A percentile compares a stretch with the other conserved stretches of the same genome.
Conservation (phyloP, 208 protist genomes). For the Crithidia fasciculata region DNA sequence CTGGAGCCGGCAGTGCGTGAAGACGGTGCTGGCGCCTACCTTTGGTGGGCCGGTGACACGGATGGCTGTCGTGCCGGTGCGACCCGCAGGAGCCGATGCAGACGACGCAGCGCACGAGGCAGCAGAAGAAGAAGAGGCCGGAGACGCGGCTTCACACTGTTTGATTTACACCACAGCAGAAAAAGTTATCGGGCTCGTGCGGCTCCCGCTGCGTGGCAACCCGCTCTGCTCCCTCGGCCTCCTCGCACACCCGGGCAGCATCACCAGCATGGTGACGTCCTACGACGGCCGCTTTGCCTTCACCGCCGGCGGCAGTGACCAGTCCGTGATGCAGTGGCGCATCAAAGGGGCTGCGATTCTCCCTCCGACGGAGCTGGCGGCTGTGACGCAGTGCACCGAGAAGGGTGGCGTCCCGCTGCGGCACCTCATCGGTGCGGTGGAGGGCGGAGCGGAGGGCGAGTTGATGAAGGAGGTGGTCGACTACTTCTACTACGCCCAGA, state of each 20-base stretch:
- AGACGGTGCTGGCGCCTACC: slow-evolving; percentile 90
- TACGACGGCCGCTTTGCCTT: slow-evolving; percentile 89
- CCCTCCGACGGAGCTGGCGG: slow-evolving; percentile 16
- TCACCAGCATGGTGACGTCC: slow-evolving; percentile 73
- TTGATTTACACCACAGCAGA: slow-evolving; percentile 90
- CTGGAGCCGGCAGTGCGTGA: slow-evolving; percentile 87
- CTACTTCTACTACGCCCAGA: slow-evolving; percentile 97
- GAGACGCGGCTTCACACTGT: slow-evolving; percentile 40
- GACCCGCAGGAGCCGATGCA: not conserved
- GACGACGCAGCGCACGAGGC: not conserved
- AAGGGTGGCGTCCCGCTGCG: slow-evolving; percentile 74
- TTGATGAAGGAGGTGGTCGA: slow-evolving; percentile 95
- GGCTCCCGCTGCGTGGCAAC: slow-evolving; percentile 93
- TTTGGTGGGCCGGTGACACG: slow-evolving; percentile 91
- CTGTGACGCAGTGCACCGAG: slow-evolving; percentile 24
- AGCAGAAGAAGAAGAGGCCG: slow-evolving; percentile 1
- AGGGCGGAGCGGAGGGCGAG: slow-evolving; percentile 88
- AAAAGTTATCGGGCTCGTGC: slow-evolving; percentile 92
- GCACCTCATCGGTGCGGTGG: slow-evolving; percentile 88
- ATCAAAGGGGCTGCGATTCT: slow-evolving; percentile 69
- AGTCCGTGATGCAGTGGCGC: slow-evolving; percentile 91
- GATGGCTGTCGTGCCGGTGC: slow-evolving; percentile 54
- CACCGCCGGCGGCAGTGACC: slow-evolving; percentile 92
- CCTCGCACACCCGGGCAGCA: slow-evolving; percentile 92
- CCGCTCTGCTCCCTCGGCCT: slow-evolving; percentile 91